Conservation (phyloP, 108 stramenopile genomes). For the Schizochytrium sp. region DNA sequence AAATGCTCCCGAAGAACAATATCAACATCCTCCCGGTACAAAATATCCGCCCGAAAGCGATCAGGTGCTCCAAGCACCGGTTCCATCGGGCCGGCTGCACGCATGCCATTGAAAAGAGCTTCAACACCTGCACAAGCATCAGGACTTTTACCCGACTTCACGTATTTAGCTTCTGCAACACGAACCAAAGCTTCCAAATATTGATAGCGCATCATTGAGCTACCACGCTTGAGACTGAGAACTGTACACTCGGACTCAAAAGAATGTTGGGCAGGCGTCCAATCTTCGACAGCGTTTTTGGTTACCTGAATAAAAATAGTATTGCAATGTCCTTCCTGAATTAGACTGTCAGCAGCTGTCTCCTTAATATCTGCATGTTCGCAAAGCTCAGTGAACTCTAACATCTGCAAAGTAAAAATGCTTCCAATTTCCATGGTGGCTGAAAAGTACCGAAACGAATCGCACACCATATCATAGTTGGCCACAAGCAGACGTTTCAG, state of each 20-base stretch:
- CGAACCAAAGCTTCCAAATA: conserved; percentile 51
- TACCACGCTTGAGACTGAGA: conserved; percentile 54
- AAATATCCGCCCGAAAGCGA: neutral
- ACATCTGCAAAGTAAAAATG: conserved; percentile 56
- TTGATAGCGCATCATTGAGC: conserved; percentile 26
- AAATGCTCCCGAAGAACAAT: conserved; percentile 25
- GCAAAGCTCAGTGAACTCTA: conserved; percentile 52
- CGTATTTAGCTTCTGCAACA: conserved; percentile 42
- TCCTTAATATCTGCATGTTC: conserved; percentile 41
- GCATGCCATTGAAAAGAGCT: neutral
- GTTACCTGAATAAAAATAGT: conserved; percentile 52
- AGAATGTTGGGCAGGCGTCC: conserved; percentile 5
- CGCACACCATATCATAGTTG: conserved; percentile 32
- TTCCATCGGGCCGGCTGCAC: neutral
- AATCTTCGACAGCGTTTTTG: conserved; percentile 45
- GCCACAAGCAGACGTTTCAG: neutral
- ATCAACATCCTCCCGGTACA: conserved; percentile 41
- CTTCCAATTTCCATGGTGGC: conserved; percentile 20
- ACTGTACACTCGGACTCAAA: conserved; percentile 9
- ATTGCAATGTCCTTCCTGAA: conserved; percentile 54
- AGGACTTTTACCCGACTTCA: neutral
- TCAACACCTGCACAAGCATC: neutral
- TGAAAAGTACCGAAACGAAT: conserved; percentile 37
- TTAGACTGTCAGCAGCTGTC: conserved; percentile 59
- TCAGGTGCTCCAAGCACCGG: neutral